These are phyloP conservation scores for Penicillium sp. DNA, from an alignment of 2,329 filamentous ascomycete genomes.

Conservation along the genomic window DNA sequence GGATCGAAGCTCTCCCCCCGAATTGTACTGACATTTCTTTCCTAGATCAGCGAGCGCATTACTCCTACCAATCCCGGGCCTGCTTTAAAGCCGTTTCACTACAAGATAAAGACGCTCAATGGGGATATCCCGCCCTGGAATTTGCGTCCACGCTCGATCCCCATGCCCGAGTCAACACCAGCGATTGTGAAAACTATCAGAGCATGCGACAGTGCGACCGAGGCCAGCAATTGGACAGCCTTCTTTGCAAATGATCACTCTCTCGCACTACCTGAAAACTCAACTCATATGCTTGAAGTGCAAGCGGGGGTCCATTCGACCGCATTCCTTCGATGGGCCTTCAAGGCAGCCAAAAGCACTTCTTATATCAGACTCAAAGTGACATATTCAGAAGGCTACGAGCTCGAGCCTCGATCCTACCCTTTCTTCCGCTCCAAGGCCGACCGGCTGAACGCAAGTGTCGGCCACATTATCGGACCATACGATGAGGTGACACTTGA, in stretches of 20 bases:
- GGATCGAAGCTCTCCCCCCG: not conserved
- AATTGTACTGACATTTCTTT: not conserved
- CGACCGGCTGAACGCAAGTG: slow-evolving; percentile 35
- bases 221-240: slow-evolving; percentile 8
- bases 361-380: slow-evolving; percentile 25
- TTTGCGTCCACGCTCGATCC: slow-evolving; percentile 39
- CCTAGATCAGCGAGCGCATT: slow-evolving; percentile 27
- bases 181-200: slow-evolving; percentile 23
- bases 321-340: slow-evolving; percentile 24
- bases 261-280: slow-evolving; percentile 10
- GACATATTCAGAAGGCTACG: slow-evolving; percentile 37
- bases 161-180: slow-evolving; percentile 31
- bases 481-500: slow-evolving; percentile 36
- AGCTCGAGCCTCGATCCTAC: slow-evolving; percentile 33
- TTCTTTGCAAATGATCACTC: slow-evolving; percentile 2
- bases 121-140: slow-evolving; percentile 44
- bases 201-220: slow-evolving; percentile 17
- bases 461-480: slow-evolving; percentile 38
- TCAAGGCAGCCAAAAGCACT: slow-evolving; percentile 12
- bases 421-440: slow-evolving; percentile 43
- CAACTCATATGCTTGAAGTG: slow-evolving; percentile 21
- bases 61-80: not conserved
- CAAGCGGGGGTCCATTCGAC: slow-evolving; percentile 27
- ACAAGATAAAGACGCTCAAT: slow-evolving; percentile 36
- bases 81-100: slow-evolving; percentile 19